Base-by-base conservation (phyloP, 164 flowering plant species). In the Brasenia schreberi region DNA sequence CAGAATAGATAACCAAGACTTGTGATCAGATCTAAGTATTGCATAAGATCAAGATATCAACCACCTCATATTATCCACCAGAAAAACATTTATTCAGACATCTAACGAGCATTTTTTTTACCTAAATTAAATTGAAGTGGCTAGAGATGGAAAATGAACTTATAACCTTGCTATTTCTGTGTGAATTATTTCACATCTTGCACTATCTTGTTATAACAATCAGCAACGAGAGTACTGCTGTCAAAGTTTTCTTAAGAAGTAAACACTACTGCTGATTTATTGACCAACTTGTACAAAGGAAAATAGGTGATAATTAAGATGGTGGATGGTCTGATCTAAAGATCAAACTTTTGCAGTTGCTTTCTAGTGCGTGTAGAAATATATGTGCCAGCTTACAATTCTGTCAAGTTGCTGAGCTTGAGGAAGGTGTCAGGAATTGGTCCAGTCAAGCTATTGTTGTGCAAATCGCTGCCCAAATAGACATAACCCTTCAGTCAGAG, bases 391-490 rank as follows among this genome's bases (percentile, higher is more conserved):
- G 9, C 56, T 49, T 49, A 49, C 56, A 49, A 49, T 49, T 49
- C 56, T 49, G 0, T 7, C 10, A 49, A 49, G 56, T 49, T 9
- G 4, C 2, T 9, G 16, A 49, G 16, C 16, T 49, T 14, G 56
- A 9, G 12, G 10, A 49, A 49, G 9, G 16, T 9, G 16, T 61
- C 63, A 11, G 63, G 63, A 61, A 61, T 23, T 18, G 19, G 19
- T 61, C 63, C 63, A 1, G 5, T 61, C 33, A 61, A 61, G 63
- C 63, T 61, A 23, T 61, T 61, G 33, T 61, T 61, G 10, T 61
- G 19, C 63, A 61, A 61, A 61, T 61, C 33, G 5, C 63, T 61
- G 63, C 63, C 12, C n/a, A 61, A 61, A 61, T 10, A 61, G 33
- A 33, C 39, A 33, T 33, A 33, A 33, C 39, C 39, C 39, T 33